A percentile compares a stretch with the other conserved stretches of the same genome.
phyloP scores from a whole-genome alignment of 208 protist species.

The Porcisia deanei region DNA sequence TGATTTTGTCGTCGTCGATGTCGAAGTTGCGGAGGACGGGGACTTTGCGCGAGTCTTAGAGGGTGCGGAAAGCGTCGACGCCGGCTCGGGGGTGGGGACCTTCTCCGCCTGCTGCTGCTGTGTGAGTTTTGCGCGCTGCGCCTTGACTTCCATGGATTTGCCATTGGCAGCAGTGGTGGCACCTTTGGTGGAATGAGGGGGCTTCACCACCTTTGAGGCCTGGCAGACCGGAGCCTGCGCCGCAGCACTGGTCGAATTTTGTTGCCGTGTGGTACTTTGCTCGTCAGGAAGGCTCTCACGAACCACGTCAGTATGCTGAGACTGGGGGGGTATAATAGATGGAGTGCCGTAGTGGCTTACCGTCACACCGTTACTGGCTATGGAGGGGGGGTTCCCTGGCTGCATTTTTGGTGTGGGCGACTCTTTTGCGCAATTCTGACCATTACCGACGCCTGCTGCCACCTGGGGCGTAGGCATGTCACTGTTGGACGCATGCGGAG shows the following conservation, averaged over 20 bases:
- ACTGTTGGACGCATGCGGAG: neutral
- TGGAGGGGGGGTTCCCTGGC: neutral
- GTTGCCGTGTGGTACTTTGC: neutral
- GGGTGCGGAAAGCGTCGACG: neutral
- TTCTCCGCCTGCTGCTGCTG: constrained; percentile 1
- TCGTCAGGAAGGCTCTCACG: neutral
- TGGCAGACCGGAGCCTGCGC: neutral
- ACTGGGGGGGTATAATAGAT: neutral
- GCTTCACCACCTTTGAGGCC: too few relatives aligned
- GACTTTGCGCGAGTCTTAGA: neutral
- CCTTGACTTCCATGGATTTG: neutral
- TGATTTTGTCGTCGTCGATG: neutral
- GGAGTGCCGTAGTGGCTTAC: neutral
- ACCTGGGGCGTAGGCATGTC: neutral
- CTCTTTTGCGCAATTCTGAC: neutral
- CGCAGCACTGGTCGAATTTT: neutral
- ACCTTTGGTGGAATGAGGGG: neutral
- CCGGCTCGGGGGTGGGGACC: neutral
- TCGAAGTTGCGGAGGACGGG: neutral
- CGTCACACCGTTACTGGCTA: neutral
- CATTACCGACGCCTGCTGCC: neutral
- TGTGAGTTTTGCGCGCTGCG: neutral
- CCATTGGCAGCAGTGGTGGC: neutral
- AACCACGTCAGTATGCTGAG: neutral
- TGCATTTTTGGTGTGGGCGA: neutral